These are phyloP conservation scores for Corymbia citriodora DNA, from an alignment of 441 rosid species.

Conservation along the genomic window DNA sequence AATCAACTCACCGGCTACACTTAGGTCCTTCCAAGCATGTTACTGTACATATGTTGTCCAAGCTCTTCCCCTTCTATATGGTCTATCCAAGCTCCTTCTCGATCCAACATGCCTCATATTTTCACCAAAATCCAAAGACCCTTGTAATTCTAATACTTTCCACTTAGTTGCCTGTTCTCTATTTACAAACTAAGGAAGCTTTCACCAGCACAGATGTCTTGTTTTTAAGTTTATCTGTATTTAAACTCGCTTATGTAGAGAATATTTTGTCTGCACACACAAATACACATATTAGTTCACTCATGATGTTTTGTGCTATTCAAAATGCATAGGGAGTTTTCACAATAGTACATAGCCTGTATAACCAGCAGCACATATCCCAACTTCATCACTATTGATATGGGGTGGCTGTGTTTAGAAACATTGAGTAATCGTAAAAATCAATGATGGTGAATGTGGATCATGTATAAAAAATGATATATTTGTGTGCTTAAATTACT, in stretches of 20 bases:
- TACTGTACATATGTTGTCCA: not conserved
- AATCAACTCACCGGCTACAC: not conserved
- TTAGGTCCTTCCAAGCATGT: not conserved
- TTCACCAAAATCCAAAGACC: not conserved
- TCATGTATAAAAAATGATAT: not conserved
- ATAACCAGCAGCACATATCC: not conserved
- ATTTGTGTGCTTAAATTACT: not conserved
- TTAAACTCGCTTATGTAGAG: accelerated
- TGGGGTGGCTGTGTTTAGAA: not conserved
- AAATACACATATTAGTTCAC: not conserved
- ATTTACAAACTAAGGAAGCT: not conserved
- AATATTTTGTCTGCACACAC: not conserved
- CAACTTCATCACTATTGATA: not conserved
- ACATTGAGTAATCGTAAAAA: not conserved
- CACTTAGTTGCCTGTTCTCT: not conserved
- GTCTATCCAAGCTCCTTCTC: not conserved
- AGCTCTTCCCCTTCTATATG: not conserved
- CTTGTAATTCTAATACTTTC: not conserved
- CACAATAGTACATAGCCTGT: not conserved
- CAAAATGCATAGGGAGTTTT: not conserved
- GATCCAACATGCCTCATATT: not conserved
- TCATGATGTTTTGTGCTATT: not conserved
- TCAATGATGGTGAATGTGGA: not conserved
- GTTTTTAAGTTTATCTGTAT: not conserved
- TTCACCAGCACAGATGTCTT: not conserved